phyloP scores from a whole-genome alignment of 2,329 filamentous ascomycete genomes.

The Acrodontium crateriforme region DNA sequence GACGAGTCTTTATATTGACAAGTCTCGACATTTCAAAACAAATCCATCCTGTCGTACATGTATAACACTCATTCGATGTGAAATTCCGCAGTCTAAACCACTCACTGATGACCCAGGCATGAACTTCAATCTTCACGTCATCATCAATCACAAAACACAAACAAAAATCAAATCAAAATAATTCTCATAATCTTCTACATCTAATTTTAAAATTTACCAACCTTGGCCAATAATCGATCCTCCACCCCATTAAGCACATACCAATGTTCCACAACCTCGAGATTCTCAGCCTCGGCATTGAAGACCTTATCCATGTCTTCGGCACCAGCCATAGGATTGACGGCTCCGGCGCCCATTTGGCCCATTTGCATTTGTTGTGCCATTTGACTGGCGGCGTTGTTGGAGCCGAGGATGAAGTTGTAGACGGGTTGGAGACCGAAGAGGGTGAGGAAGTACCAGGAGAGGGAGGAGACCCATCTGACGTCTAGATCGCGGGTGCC shows the following conservation, averaged over 20 bases:
- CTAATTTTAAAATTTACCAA: too few relatives aligned
- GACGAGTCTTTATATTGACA: too few relatives aligned
- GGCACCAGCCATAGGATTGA: conserved; percentile 67
- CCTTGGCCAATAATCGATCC: conserved; percentile 59
- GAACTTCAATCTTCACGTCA: too few relatives aligned
- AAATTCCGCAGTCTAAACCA: too few relatives aligned
- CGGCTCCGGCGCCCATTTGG: conserved; percentile 40
- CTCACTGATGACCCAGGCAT: too few relatives aligned
- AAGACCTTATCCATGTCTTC: conserved; percentile 96
- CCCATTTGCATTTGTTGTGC: conserved; percentile 12
- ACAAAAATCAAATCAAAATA: too few relatives aligned
- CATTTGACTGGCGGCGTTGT: conserved; percentile 78
- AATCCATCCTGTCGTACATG: too few relatives aligned
- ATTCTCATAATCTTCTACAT: too few relatives aligned
- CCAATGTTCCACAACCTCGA: conserved; percentile 88
- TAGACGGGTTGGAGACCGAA: conserved; percentile 96
- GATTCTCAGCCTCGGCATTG: conserved; percentile 79
- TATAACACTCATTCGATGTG: too few relatives aligned
- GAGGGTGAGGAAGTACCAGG: conserved; percentile 96
- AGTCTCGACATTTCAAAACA: too few relatives aligned
- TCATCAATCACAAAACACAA: too few relatives aligned
- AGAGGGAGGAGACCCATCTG: conserved; percentile 95
- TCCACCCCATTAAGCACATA: conserved; percentile 84
- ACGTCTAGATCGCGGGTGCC: conserved; percentile 93
- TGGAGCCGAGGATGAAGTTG: conserved; percentile 88